Evolutionary conservation across 2,329 filamentous ascomycete species (phyloP), one percentile per base, ranked within the genome.

Genomic region (Claviceps paspali): DNA sequence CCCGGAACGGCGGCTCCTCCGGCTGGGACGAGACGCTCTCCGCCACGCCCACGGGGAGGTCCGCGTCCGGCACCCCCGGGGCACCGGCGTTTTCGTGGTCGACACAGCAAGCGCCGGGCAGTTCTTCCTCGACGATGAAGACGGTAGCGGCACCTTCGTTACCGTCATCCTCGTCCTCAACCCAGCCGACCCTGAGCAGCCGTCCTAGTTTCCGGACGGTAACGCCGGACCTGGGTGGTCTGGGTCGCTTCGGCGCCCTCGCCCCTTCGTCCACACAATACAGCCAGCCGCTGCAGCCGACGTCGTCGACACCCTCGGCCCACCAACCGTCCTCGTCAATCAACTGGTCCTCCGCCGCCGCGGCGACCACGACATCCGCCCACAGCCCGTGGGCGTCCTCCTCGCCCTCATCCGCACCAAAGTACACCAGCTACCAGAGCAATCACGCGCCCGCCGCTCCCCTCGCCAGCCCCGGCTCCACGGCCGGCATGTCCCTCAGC

Each of bases 41-140:
- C 2, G 50, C 56, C 4, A 41, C 59, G 3, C 54, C 59, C 18
- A 57, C 49, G 3, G 28, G 49, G 10, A 56, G 50, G 36, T 56
- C 57, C 2, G 47, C 54, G 10, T 48, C 59, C 10, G 55, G 55
- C 33, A 59, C 61, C 3, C 52, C 64, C 3, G 50, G 64, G n/a
- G 54, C 64, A 3, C 62, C 67, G 0, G 59, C 68, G 4, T 80
- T 80, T 52, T 67, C 75, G 6, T 81, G 76, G 76, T 79, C 76
- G 2, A 76, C 73, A 3, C 70, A 73, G n/a, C n/a, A n/a, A 9
- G 62, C 60, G 8, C 59, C 68, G 5, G 57, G 59, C 21, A 51
- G 46, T 12, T 53, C 54, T 6, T n/a, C n/a, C n/a, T n/a, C n/a
- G n/a, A 45, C 55, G 32, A 51, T 47, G 14, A 46, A 15, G 22